These are phyloP conservation scores for Vanrija pseudolonga DNA, from an alignment of 1,284 basidiomycete species.

Conservation along the genomic window DNA sequence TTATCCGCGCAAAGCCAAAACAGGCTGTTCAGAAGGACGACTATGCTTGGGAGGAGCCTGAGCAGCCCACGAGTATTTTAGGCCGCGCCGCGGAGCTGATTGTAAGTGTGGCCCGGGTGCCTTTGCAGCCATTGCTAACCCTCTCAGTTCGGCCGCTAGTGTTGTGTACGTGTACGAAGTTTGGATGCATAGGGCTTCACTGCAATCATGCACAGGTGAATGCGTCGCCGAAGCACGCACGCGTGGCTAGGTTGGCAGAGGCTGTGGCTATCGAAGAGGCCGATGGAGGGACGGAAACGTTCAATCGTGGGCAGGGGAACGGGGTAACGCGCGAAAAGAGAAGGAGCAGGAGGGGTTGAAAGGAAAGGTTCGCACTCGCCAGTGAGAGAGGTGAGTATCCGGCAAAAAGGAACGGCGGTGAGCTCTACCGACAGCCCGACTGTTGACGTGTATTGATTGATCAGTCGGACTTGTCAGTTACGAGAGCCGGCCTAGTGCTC, in stretches of 20 bases:
- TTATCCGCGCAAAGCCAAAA: slow-evolving; percentile 23
- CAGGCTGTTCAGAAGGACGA: slow-evolving; percentile 19
- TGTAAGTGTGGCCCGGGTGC: slow-evolving; percentile 4
- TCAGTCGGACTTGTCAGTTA: too few relatives aligned
- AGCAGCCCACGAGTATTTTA: slow-evolving; percentile 25
- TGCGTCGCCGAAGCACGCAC: not conserved
- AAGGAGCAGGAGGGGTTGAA: not conserved
- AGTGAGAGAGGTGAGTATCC: not conserved
- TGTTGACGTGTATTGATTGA: too few relatives aligned
- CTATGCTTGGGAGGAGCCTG: slow-evolving; percentile 35
- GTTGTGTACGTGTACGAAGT: slow-evolving; percentile 9
- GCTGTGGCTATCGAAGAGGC: not conserved
- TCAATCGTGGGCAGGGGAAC: not conserved
- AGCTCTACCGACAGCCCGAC: too few relatives aligned
- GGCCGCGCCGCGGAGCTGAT: slow-evolving; percentile 20
- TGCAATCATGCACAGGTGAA: slow-evolving; percentile 5
- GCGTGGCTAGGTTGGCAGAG: not conserved
- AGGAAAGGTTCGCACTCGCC: too few relatives aligned
- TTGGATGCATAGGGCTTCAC: slow-evolving; percentile 12
- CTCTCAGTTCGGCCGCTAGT: slow-evolving; percentile 18
- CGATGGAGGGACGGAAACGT: not conserved
- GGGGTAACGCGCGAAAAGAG: not conserved
- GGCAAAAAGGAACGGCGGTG: not conserved
- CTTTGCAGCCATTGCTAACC: slow-evolving; percentile 1
- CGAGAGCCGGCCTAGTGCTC: too few relatives aligned